Conservation (phyloP, 2,329 filamentous ascomycete genomes). For the Trichophyton verrucosum region DNA sequence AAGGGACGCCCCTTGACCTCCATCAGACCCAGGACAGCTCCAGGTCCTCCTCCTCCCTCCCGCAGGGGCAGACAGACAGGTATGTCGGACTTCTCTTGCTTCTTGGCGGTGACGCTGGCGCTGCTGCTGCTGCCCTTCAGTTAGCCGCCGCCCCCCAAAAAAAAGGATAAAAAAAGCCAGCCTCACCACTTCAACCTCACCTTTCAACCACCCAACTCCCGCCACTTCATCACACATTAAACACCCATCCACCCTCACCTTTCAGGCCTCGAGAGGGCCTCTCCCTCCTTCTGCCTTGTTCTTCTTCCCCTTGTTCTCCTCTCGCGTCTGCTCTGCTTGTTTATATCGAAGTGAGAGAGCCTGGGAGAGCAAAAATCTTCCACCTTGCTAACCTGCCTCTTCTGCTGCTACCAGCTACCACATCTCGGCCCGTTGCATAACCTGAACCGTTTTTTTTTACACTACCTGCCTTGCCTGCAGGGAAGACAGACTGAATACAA, state of each 20-base stretch:
- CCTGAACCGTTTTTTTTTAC: neutral
- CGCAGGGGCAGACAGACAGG: neutral
- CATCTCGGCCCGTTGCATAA: neutral
- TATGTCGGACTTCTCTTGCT: neutral
- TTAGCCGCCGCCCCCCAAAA: neutral
- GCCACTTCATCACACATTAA: neutral
- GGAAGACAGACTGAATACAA: neutral
- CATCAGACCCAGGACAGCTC: too few relatives aligned
- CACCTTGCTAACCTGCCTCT: neutral
- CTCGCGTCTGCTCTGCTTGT: neutral
- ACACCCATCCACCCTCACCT: slow-evolving; percentile 1
- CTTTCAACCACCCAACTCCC: neutral
- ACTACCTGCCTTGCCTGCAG: neutral
- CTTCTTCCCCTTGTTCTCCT: neutral
- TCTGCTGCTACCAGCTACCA: neutral
- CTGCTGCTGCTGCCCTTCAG: neutral
- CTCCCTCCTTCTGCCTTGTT: neutral
- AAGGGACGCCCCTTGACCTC: neutral
- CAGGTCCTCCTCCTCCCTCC: too few relatives aligned
- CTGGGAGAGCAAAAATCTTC: neutral
- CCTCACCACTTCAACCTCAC: neutral
- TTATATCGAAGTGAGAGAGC: neutral
- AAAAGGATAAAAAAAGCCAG: neutral
- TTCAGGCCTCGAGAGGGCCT: neutral
- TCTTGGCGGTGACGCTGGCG: neutral